phyloP scores from a whole-genome alignment of 116 monocot genomes.

The Zostera marina region DNA sequence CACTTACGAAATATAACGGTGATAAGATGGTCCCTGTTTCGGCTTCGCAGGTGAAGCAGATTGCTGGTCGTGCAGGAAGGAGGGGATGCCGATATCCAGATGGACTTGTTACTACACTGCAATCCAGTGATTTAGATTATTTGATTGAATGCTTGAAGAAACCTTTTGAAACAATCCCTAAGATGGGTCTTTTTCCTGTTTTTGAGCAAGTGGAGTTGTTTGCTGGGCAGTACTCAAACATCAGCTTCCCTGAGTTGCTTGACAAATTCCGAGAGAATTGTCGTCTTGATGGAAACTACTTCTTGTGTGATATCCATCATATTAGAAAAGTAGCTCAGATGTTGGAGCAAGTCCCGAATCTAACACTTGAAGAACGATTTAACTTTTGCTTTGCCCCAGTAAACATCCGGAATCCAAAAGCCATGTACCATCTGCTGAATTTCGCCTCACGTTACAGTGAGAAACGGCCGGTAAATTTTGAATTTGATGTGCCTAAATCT shows the following conservation, averaged over 20 bases:
- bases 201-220: slow-evolving; percentile 93
- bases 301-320: slow-evolving; percentile 55
- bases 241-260: slow-evolving; percentile 42
- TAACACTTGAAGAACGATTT: slow-evolving; percentile 70
- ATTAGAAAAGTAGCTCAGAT: slow-evolving; percentile 80
- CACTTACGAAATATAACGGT: slow-evolving; percentile 70
- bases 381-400: slow-evolving; percentile 92
- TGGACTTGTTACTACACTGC: slow-evolving; percentile 75
- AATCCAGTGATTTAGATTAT: slow-evolving; percentile 64
- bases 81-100: slow-evolving; percentile 82
- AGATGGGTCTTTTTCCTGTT: slow-evolving; percentile 69
- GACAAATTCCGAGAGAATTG: slow-evolving; percentile 68
- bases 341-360: slow-evolving; percentile 64
- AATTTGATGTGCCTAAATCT: slow-evolving; percentile 60
- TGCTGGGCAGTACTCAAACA: slow-evolving; percentile 40
- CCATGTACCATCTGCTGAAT: slow-evolving; percentile 76
- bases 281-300: slow-evolving; percentile 55
- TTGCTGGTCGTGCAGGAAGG: slow-evolving; percentile 83
- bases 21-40: slow-evolving; percentile 59
- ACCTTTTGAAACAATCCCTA: slow-evolving; percentile 72
- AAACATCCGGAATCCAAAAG: slow-evolving; percentile 90
- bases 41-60: slow-evolving; percentile 94
- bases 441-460: slow-evolving; percentile 67
- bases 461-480: slow-evolving; percentile 53
- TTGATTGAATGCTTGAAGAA: slow-evolving; percentile 80